Evolutionary conservation across 116 monocot genomes (phyloP), one percentile per base, ranked within the genome.

Genomic region (Zostera marina): DNA sequence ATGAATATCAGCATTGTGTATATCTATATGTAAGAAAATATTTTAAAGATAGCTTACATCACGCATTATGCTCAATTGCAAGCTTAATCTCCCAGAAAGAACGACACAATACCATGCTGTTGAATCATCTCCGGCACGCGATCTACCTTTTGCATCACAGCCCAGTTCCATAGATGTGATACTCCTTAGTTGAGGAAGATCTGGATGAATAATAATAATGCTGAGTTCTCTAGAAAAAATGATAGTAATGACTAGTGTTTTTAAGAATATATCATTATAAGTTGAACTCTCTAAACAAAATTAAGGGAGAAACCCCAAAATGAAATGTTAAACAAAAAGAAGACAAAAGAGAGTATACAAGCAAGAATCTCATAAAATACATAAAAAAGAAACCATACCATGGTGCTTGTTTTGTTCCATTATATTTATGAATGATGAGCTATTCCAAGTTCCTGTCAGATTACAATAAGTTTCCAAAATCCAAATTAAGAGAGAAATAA

Each of bases 81-180:
- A 13, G 55, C 98, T 73, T 55, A 74, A 81, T 19, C 90, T 90
- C n/a, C 98, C 98, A 74, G 78, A 83, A 73, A 83, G 69, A 78
- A 98, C 68, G n/a, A 79, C 86, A 66, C 98, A 98, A 65, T 98
- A 98, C 98, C 98, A 98, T 15, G 74, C 65, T 42, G 66, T 24
- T 47, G 72, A 74, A 66, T 76, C 62, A 70, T 63, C 71, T 58
- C 86, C 90, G 68, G 83, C 86, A 72, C 82, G 82, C 64, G 98
- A 98, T 75, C 63, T 72, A 16, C 91, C 98, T 67, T 71, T 90
- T 58, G 91, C 72, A 81, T 98, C 98, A 78, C 98, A 98, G 57
- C 98, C 98, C 56, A 98, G 72, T 59, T 90, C 83, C 78, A 80
- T 63, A 22, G 98, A 85, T 41, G 81, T 98, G 32, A 73, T 64